Conservation (phyloP, 2,329 filamentous ascomycete species). For the Botrytis pseudocinerea region DNA sequence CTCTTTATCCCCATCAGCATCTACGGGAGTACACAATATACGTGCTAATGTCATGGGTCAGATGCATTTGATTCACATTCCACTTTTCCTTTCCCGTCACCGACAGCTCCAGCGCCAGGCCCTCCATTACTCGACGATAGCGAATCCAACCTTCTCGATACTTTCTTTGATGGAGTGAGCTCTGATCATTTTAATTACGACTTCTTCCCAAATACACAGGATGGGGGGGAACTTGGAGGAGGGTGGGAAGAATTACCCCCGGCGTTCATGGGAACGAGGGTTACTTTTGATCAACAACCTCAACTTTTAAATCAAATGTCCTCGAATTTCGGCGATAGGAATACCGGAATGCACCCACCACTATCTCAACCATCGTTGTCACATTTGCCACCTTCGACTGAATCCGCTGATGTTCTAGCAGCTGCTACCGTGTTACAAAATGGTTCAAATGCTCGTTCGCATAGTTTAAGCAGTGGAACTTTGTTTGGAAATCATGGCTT, state of each 20-base stretch:
- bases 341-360: slow-evolving; percentile 25
- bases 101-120: slow-evolving; percentile 64
- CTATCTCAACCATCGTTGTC: slow-evolving; percentile 22
- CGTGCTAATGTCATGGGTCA: slow-evolving; percentile 33
- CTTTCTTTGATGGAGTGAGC: slow-evolving; percentile 57
- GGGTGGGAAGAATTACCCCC: slow-evolving; percentile 62
- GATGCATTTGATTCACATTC: slow-evolving; percentile 49
- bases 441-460: slow-evolving; percentile 37
- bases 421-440: slow-evolving; percentile 59
- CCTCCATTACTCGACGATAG: slow-evolving; percentile 64
- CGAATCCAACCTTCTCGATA: slow-evolving; percentile 58
- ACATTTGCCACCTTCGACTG: slow-evolving; percentile 30
- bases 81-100: slow-evolving; percentile 50
- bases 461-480: slow-evolving; percentile 36
- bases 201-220: slow-evolving; percentile 48
- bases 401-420: slow-evolving; percentile 57
- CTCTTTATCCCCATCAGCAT: neutral
- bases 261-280: slow-evolving; percentile 64
- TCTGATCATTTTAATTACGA: slow-evolving; percentile 52
- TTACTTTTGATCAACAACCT: slow-evolving; percentile 57
- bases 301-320: slow-evolving; percentile 29
- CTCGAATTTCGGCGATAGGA: slow-evolving; percentile 31
- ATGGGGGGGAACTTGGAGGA: slow-evolving; percentile 51
- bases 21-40: neutral
- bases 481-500: slow-evolving; percentile 31